Evolutionary conservation across 164 flowering plant species (phyloP).

Genomic region (Annona squamosa): DNA sequence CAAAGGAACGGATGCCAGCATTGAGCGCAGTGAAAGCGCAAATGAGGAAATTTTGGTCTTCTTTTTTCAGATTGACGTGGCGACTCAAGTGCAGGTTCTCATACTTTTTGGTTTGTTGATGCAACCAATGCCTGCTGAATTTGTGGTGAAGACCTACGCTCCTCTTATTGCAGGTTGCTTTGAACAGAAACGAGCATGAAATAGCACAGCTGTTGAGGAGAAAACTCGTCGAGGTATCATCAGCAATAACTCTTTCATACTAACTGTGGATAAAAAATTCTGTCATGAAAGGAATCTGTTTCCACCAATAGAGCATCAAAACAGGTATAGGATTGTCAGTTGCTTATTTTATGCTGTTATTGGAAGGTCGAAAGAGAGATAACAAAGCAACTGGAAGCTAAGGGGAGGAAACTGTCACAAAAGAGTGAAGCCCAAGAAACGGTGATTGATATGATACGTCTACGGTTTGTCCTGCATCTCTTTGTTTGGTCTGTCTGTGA

Average conservation of each 20-base stretch:
- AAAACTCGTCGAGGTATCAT: slow-evolving; percentile 74
- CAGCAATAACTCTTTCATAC: neutral
- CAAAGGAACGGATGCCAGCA: slow-evolving; percentile 45
- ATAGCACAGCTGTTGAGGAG: slow-evolving; percentile 75
- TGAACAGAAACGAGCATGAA: slow-evolving; percentile 88
- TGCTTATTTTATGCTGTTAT: slow-evolving; percentile 13
- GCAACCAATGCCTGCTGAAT: neutral
- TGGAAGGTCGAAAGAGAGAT: slow-evolving; percentile 80
- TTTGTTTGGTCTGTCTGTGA: neutral
- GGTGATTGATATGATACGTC: slow-evolving; percentile 59
- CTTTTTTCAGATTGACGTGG: slow-evolving; percentile 88
- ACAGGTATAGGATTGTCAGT: neutral
- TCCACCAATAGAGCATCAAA: slow-evolving; percentile 3
- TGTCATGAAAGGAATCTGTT: neutral
- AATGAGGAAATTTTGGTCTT: slow-evolving; percentile 88
- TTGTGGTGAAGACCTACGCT: neutral
- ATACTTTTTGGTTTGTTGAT: neutral
- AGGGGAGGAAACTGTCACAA: slow-evolving; percentile 50
- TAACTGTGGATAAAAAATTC: neutral
- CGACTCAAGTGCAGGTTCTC: slow-evolving; percentile 78
- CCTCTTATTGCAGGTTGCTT: slow-evolving; percentile 54
- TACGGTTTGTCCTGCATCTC: slow-evolving; percentile 46
- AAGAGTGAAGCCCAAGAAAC: slow-evolving; percentile 92
- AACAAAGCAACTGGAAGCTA: slow-evolving; percentile 49
- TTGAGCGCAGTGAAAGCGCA: slow-evolving; percentile 78